A percentile compares a stretch with the other conserved stretches of the same genome.
These are phyloP conservation scores for Triticum aestivum DNA, from an alignment of 176 grass and related monocot genomes.

Conservation along the genomic window DNA sequence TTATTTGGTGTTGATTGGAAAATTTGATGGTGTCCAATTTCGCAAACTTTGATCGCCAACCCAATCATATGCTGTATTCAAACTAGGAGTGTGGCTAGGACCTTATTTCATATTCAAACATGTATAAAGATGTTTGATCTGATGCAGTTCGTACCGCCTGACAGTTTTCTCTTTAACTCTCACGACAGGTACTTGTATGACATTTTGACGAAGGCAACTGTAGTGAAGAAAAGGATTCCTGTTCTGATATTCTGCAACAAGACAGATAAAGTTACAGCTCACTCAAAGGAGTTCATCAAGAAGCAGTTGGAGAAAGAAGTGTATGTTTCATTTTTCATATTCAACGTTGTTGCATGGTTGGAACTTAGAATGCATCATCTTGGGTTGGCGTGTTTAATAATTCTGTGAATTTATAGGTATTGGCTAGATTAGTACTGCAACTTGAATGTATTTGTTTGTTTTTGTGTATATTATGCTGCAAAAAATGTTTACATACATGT, in stretches of 20 bases:
- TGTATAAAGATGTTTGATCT: not conserved
- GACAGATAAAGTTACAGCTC: conserved; percentile 97
- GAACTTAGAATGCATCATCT: not conserved
- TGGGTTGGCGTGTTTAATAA: not conserved
- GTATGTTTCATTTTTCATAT: conserved; percentile 37
- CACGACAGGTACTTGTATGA: conserved; percentile 84
- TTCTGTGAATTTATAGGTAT: not conserved
- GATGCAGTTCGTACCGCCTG: not conserved
- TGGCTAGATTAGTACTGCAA: not conserved
- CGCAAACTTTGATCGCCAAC: not conserved
- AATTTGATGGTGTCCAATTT: not conserved
- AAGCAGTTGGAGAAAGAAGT: conserved; percentile 98
- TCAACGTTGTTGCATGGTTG: not conserved
- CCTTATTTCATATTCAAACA: not conserved
- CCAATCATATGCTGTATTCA: not conserved
- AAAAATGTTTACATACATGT: too few relatives aligned
- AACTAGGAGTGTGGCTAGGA: not conserved
- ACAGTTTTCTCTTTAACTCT: not conserved
- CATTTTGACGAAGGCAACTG: conserved; percentile 76
- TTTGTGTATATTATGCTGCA: not conserved
- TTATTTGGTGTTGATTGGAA: not conserved
- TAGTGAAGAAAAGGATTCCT: conserved; percentile 75
- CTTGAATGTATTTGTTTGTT: not conserved
- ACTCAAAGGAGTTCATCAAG: conserved; percentile 96
- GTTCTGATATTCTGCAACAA: conserved; percentile 94